Evolutionary conservation across 2,329 filamentous ascomycete genomes (phyloP), one percentile per base, ranked within the genome.

Genomic region (Stagonosporopsis rhizophila): DNA sequence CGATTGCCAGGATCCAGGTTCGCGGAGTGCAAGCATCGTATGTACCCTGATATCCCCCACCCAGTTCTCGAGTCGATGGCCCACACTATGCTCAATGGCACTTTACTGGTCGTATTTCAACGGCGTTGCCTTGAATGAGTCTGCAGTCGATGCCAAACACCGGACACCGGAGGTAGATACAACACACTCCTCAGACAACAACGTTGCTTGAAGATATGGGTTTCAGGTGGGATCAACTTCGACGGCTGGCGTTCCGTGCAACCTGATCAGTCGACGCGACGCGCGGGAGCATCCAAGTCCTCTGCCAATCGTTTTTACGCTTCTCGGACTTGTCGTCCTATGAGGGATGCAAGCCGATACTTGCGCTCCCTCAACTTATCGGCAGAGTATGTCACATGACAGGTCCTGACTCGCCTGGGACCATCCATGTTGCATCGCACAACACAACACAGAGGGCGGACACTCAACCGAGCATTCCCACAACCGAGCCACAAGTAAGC

Each of bases 291-390:
- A 44, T 28, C 38, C 25, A 9, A 15, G 27, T 46, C 48, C 55
- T 44, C 55, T 27, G 17, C 55, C 55, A 58, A 52, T 58, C 27
- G 42, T 32, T 12, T 14, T 37, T 12, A 23, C n/a, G 34, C 22
- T 19, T 38, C 39, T 49, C 44, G 55, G 48, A 49, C 44, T 49
- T 44, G 11, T 30, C 28, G 19, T 58, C 55, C 11, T 12, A 52
- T 52, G 4, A 19, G 44, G 55, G 28, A 44, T 32, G 11, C 30
- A 32, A 15, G 44, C 54, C 48, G 48, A 55, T 37, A 37, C 27
- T 28, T 41, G 39, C 22, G 42, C 38, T 42, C 23, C n/a, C 25
- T 23, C 37, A 56, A 39, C 25, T 19, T 48, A 28, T 34, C 48
- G 38, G 44, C 45, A 45, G 39, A 25, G 30, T 32, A 37, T 38